phyloP scores from a whole-genome alignment of 306 rosid genomes.

The Prunus fruticosa region DNA sequence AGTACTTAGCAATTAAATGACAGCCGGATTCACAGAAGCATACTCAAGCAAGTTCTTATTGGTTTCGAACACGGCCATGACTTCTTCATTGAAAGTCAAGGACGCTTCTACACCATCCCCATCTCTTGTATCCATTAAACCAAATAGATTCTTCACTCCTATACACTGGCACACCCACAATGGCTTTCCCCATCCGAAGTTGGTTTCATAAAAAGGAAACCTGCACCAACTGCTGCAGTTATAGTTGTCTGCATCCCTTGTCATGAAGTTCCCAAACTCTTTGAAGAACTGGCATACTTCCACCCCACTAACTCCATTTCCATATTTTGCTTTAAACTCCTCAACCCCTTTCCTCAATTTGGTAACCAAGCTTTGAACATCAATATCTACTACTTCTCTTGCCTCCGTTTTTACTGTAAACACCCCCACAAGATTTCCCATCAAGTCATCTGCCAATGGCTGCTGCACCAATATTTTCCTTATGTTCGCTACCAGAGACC shows the following conservation, averaged over 20 bases:
- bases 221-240: background rate
- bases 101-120: slow-evolving; percentile 18
- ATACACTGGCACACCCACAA: background rate
- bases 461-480: slow-evolving; percentile 13
- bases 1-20: background rate
- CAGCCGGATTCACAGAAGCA: slow-evolving; percentile 13
- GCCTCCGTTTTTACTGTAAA: background rate
- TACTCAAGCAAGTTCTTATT: slow-evolving; percentile 7
- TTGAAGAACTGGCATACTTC: background rate
- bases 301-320: background rate
- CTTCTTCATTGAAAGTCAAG: background rate
- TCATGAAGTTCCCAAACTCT: slow-evolving; percentile 16
- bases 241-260: slow-evolving; percentile 22
- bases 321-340: background rate
- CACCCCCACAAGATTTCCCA: slow-evolving; percentile 39
- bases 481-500: slow-evolving; percentile 31
- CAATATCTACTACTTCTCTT: background rate
- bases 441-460: slow-evolving; percentile 11
- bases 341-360: background rate
- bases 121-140: slow-evolving; percentile 19
- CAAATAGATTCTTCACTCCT: background rate
- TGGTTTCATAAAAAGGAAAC: background rate
- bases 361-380: slow-evolving; percentile 6
- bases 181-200: slow-evolving; percentile 17
- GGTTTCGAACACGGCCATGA: slow-evolving; percentile 11